Percentiles rank a stretch among this genome's conserved stretches.
phyloP scores from a whole-genome alignment of 257 asterid genomes.

The Lantana camara region DNA sequence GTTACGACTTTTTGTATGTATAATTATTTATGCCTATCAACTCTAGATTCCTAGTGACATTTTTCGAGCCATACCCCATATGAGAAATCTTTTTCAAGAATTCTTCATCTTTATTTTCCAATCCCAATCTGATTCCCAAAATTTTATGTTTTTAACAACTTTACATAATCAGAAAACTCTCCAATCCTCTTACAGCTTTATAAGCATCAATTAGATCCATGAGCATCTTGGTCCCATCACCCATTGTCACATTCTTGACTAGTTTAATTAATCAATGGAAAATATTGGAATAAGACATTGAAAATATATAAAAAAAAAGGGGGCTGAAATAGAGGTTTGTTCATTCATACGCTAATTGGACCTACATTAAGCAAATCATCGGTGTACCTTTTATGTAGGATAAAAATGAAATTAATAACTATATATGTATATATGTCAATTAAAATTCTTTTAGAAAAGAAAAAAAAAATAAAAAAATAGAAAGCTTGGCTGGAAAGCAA shows the following conservation, averaged over 20 bases:
- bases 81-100: background rate
- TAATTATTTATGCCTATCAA: background rate
- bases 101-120: background rate
- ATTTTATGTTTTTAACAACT: background rate
- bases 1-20: background rate
- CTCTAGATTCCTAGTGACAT: background rate
- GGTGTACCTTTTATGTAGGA: background rate
- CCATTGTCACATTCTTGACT: background rate
- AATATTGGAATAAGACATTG: background rate
- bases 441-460: too few species aligned
- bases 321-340: background rate
- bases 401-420: constrained; percentile 1
- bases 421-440: too few species aligned
- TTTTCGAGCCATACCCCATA: background rate
- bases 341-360: constrained; percentile 26
- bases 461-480: constrained; percentile 25
- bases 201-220: constrained; percentile 21
- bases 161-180: background rate
- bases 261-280: constrained; percentile 4
- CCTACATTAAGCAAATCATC: constrained; percentile 25
- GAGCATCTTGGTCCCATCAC: constrained; percentile 17
- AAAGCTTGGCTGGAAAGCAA: constrained; percentile 62
- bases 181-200: background rate
- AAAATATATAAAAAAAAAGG: constrained; percentile 4
- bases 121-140: background rate